phyloP scores from a whole-genome alignment of 2,329 filamentous ascomycete genomes.

The Arthrobotrys conoides region DNA sequence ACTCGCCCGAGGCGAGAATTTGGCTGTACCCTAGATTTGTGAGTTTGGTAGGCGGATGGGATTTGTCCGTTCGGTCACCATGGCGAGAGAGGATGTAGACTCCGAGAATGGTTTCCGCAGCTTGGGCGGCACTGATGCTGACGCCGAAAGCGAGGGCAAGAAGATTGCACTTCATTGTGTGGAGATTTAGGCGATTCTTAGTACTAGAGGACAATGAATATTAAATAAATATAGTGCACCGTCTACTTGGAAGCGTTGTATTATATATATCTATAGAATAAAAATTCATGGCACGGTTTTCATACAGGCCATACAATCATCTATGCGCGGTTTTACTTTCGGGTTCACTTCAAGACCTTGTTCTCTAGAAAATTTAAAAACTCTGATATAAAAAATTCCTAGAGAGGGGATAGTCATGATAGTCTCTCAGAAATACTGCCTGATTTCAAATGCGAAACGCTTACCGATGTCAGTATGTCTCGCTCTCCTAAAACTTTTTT shows the following conservation, averaged over 20 bases:
- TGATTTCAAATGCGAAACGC: too few relatives aligned
- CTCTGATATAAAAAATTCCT: too few relatives aligned
- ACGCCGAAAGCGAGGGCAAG: constrained; percentile 50
- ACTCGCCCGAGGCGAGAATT: constrained; percentile 79
- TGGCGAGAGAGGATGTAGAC: constrained; percentile 91
- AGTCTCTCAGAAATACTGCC: too few relatives aligned
- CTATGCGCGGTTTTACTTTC: constrained; percentile 6
- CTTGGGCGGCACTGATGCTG: constrained; percentile 36
- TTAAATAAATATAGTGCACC: not conserved
- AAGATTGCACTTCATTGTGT: constrained; percentile 37
- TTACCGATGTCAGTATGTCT: too few relatives aligned
- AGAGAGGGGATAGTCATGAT: too few relatives aligned
- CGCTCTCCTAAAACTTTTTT: too few relatives aligned
- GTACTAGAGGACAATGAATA: not conserved
- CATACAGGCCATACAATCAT: not conserved
- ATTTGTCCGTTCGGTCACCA: constrained; percentile 87
- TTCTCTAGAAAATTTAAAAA: constrained; percentile 1
- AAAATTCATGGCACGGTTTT: too few relatives aligned
- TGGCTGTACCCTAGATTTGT: constrained; percentile 85
- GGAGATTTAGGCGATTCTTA: not conserved
- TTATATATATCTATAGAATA: too few relatives aligned
- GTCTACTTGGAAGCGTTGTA: not conserved
- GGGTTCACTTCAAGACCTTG: constrained; percentile 16
- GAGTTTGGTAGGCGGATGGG: constrained; percentile 78
- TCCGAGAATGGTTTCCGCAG: constrained; percentile 80